Conservation (phyloP, 176 grass and related monocot species). For the Ananas comosus region DNA sequence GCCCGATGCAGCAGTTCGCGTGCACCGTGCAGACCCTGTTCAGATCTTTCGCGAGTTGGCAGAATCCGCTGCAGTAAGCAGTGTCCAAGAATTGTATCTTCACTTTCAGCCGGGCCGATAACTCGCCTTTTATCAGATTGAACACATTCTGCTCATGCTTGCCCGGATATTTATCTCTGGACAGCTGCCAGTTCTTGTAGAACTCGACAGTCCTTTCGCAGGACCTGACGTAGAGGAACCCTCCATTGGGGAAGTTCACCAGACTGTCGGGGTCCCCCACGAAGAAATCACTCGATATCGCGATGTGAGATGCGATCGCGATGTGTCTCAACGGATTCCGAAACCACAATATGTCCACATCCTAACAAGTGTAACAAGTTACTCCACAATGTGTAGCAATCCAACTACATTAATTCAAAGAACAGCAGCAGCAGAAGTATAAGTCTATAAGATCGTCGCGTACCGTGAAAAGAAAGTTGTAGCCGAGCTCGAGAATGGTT, state of each 20-base stretch:
- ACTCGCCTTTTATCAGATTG: slow-evolving; percentile 70
- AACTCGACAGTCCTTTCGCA: slow-evolving; percentile 60
- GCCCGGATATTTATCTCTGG: slow-evolving; percentile 34
- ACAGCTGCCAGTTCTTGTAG: slow-evolving; percentile 59
- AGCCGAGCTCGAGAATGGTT: slow-evolving; percentile 65
- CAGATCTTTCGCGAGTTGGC: slow-evolving; percentile 71
- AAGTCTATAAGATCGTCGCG: not conserved
- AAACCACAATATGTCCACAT: slow-evolving; percentile 96
- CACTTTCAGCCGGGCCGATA: slow-evolving; percentile 23
- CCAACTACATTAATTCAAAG: no score
- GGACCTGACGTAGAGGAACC: slow-evolving; percentile 73
- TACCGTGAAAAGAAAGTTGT: slow-evolving; percentile 89
- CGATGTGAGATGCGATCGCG: slow-evolving; percentile 52
- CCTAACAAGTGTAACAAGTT: slow-evolving; percentile 29
- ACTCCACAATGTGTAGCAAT: no score
- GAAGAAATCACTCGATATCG: slow-evolving; percentile 71
- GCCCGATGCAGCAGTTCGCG: slow-evolving; percentile 75
- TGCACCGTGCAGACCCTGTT: slow-evolving; percentile 85
- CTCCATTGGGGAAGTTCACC: slow-evolving; percentile 76
- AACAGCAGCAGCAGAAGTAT: not conserved
- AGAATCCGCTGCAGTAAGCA: slow-evolving; percentile 56
- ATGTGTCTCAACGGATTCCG: slow-evolving; percentile 80
- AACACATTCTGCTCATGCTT: slow-evolving; percentile 93
- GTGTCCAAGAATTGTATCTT: slow-evolving; percentile 85
- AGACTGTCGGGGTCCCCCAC: slow-evolving; percentile 54